Conservation (phyloP, 2,329 filamentous ascomycete species). For the Ascochyta pisi region DNA sequence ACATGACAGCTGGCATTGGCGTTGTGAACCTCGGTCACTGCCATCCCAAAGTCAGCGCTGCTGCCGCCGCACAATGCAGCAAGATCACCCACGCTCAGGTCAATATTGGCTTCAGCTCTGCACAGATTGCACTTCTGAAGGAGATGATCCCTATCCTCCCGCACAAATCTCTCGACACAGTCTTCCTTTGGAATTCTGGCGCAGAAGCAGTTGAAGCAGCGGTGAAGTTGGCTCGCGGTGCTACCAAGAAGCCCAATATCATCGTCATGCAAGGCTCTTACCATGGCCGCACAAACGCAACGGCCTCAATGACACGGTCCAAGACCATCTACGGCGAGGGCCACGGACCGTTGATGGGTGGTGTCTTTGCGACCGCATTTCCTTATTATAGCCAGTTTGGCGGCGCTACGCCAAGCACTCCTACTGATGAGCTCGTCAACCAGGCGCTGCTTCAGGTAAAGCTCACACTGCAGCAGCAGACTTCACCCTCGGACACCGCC, state of each 20-base stretch:
- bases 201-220: conserved; percentile 40
- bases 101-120: conserved; percentile 41
- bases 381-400: conserved; percentile 41
- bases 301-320: conserved; percentile 39
- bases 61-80: conserved; percentile 38
- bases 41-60: conserved; percentile 41
- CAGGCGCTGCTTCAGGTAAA: conserved; percentile 35
- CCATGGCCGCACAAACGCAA: conserved; percentile 40
- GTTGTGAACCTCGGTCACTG: conserved; percentile 41
- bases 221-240: conserved; percentile 38
- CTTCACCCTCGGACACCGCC: conserved; percentile 36
- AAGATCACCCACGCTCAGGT: conserved; percentile 42
- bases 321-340: conserved; percentile 43
- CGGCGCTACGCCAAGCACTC: conserved; percentile 29
- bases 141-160: conserved; percentile 40
- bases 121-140: conserved; percentile 36
- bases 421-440: conserved; percentile 34
- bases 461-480: conserved; percentile 37
- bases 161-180: conserved; percentile 34
- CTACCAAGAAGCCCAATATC: conserved; percentile 41
- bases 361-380: conserved; percentile 39
- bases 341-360: conserved; percentile 40
- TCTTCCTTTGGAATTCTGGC: conserved; percentile 42
- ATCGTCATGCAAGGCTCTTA: conserved; percentile 45
- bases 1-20: conserved; percentile 39